Evolutionary conservation across 257 asterid species (phyloP).

Genomic region (Ilex aquifolium): DNA sequence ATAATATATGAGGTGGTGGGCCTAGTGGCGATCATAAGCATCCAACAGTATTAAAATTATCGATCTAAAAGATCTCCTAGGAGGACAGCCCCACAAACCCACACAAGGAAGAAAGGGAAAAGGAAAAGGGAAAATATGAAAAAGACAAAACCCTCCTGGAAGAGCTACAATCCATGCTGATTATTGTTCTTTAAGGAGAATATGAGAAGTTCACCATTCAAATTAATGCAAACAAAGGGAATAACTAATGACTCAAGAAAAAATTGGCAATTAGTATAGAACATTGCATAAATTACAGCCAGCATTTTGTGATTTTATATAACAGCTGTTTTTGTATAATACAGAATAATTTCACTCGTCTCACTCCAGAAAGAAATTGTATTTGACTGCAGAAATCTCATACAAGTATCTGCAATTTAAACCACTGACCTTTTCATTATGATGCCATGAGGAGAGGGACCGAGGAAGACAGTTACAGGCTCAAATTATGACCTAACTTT

Average conservation of each 20-base stretch:
- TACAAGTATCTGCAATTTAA: neutral
- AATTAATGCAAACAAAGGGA: too few relatives aligned
- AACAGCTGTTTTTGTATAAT: neutral
- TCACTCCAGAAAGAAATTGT: neutral
- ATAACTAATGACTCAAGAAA: neutral
- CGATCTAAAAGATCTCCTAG: too few relatives aligned
- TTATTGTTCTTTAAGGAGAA: too few relatives aligned
- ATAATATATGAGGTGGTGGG: too few relatives aligned
- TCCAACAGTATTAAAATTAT: too few relatives aligned
- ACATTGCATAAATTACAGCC: neutral
- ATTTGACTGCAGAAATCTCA: neutral
- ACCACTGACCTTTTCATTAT: neutral
- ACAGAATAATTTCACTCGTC: neutral
- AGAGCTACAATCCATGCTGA: too few relatives aligned
- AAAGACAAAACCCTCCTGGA: too few relatives aligned
- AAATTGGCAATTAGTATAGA: neutral
- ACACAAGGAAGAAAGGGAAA: too few relatives aligned
- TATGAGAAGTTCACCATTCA: too few relatives aligned
- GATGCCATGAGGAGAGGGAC: neutral
- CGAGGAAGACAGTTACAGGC: neutral
- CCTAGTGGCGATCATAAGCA: too few relatives aligned
- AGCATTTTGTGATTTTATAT: neutral
- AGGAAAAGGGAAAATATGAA: too few relatives aligned
- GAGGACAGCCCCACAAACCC: too few relatives aligned
- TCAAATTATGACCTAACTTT: slow-evolving; percentile 67